Evolutionary conservation across 441 rosid species (phyloP).

Genomic region (Gossypium trilobum): DNA sequence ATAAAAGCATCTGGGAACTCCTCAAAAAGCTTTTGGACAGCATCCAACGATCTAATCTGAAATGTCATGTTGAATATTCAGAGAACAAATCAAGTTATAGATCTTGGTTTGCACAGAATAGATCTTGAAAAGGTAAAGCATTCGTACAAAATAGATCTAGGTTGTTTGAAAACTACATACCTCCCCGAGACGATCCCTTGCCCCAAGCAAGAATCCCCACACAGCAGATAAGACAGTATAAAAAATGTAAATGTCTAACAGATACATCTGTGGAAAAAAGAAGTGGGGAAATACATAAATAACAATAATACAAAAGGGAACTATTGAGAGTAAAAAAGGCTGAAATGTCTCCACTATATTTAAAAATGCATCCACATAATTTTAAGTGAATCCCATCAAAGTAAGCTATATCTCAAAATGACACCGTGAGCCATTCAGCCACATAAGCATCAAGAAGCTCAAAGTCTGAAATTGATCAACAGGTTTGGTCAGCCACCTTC

Average conservation of each 20-base stretch:
- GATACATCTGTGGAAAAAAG: conserved; percentile 64
- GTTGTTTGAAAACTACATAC: conserved; percentile 31
- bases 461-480: neutral
- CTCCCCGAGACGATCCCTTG: conserved; percentile 96
- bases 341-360: neutral
- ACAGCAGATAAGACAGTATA: conserved; percentile 84
- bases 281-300: conserved; percentile 7
- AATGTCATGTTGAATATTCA: conserved; percentile 13
- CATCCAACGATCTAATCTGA: conserved; percentile 90
- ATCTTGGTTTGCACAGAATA: neutral
- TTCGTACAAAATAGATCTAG: neutral
- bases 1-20: conserved; percentile 81
- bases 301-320: neutral
- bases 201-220: conserved; percentile 93
- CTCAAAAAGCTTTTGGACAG: conserved; percentile 74
- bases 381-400: neutral
- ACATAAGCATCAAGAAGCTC: conserved; percentile 4
- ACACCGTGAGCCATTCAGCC: conserved; percentile 8
- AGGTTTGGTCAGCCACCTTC: neutral
- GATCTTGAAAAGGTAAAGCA: neutral
- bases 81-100: neutral
- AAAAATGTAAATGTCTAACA: conserved; percentile 71
- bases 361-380: neutral
- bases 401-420: neutral
- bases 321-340: neutral